Conservation (phyloP, 2,329 filamentous ascomycete genomes). For the Aspergillus sp. region DNA sequence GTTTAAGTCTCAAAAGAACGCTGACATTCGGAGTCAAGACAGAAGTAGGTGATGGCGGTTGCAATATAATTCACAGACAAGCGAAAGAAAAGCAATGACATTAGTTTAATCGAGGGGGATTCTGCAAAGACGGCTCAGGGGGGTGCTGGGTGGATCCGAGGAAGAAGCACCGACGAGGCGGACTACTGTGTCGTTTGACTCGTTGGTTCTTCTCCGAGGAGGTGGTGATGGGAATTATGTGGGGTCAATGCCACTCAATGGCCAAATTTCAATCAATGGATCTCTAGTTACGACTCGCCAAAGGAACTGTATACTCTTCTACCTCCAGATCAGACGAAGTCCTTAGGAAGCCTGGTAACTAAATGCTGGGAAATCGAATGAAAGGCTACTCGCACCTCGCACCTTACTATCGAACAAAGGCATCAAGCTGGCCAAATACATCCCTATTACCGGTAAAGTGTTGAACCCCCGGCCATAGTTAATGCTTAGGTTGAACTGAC, state of each 20-base stretch:
- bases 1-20: not conserved
- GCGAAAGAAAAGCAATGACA: not conserved
- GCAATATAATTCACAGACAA: not conserved
- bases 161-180: not conserved
- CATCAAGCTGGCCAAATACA: too few relatives aligned
- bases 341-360: too few relatives aligned
- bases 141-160: conserved; percentile 1
- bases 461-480: too few relatives aligned
- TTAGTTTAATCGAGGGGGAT: conserved; percentile 5
- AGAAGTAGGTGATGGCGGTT: not conserved
- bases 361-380: too few relatives aligned
- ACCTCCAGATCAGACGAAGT: too few relatives aligned
- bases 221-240: not conserved
- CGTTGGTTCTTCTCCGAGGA: too few relatives aligned
- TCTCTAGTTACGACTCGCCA: not conserved
- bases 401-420: too few relatives aligned
- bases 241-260: not conserved
- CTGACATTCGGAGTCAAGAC: not conserved
- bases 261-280: not conserved
- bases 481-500: too few relatives aligned
- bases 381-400: too few relatives aligned
- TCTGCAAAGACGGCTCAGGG: conserved; percentile 6
- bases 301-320: not conserved
- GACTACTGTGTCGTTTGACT: too few relatives aligned
- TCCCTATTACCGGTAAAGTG: too few relatives aligned